phyloP scores from a whole-genome alignment of 768 basidiomycete species.

The Mycena polygramma region DNA sequence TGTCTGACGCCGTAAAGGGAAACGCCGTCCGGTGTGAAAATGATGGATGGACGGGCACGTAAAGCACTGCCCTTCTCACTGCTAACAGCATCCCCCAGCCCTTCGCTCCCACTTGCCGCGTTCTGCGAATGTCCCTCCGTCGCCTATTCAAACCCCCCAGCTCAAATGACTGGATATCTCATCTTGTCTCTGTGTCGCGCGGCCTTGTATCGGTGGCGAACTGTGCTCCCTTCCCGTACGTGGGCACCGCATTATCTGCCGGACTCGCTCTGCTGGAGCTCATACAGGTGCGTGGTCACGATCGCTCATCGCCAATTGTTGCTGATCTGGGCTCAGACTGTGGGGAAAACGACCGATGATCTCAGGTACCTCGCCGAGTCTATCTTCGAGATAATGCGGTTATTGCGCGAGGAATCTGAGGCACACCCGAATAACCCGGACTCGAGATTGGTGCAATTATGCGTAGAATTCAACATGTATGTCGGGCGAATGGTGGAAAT shows the following conservation, averaged over 20 bases:
- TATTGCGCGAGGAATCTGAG: not conserved
- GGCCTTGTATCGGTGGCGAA: not conserved
- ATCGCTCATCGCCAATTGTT: no score
- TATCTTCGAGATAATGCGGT: not conserved
- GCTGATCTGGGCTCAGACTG: not conserved
- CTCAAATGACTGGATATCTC: not conserved
- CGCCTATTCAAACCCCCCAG: not conserved
- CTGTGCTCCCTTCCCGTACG: not conserved
- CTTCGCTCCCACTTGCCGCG: not conserved
- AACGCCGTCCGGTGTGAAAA: no score
- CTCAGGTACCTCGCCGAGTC: conserved; percentile 4
- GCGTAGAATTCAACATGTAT: not conserved
- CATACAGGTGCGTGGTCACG: no score
- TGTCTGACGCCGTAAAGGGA: no score
- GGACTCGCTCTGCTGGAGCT: not conserved
- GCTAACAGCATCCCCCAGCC: no score
- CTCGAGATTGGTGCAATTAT: not conserved
- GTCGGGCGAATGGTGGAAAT: no score
- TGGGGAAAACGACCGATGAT: not conserved
- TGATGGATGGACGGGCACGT: no score
- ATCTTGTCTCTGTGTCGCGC: not conserved
- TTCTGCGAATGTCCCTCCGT: not conserved
- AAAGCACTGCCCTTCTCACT: no score
- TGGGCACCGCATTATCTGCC: not conserved
- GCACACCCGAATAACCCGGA: not conserved